Evolutionary conservation across 306 rosid genomes (phyloP).

Genomic region (Cercis canadensis): DNA sequence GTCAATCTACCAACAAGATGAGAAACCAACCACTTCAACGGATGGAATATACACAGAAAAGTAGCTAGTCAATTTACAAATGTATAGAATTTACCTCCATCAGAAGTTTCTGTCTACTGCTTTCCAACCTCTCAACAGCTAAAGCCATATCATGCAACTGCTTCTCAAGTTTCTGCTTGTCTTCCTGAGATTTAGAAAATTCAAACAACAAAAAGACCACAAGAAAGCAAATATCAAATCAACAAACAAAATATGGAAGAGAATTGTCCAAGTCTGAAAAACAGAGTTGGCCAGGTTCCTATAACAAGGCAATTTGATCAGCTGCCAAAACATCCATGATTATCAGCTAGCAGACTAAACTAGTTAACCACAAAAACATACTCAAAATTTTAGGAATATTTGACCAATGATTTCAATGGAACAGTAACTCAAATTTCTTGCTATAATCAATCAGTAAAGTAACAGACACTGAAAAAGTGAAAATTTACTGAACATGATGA

Average conservation of each 20-base stretch:
- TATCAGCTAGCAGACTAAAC: slow-evolving; percentile 2
- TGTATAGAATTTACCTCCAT: slow-evolving; percentile 61
- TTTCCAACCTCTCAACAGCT: slow-evolving; percentile 87
- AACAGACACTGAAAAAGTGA: neutral
- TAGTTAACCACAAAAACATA: slow-evolving; percentile 18
- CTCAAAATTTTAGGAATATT: slow-evolving; percentile 14
- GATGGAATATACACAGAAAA: slow-evolving; percentile 35
- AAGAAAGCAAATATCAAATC: slow-evolving; percentile 12
- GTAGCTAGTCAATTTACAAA: slow-evolving; percentile 20
- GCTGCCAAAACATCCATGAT: slow-evolving; percentile 22
- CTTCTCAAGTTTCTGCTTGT: slow-evolving; percentile 83
- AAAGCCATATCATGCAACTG: slow-evolving; percentile 95
- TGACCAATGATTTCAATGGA: slow-evolving; percentile 29
- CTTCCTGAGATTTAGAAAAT: slow-evolving; percentile 62
- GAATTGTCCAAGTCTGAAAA: neutral
- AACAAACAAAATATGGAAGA: slow-evolving; percentile 11
- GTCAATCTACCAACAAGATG: slow-evolving; percentile 70
- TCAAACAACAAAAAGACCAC: slow-evolving; percentile 5
- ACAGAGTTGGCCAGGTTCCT: neutral
- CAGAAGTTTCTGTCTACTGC: slow-evolving; percentile 91
- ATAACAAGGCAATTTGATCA: slow-evolving; percentile 17
- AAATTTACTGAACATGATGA: slow-evolving; percentile 20
- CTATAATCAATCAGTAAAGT: slow-evolving; percentile 14
- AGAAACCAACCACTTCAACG: slow-evolving; percentile 33
- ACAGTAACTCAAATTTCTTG: slow-evolving; percentile 15